Conservation (phyloP, 805 yeast genomes). For the Kluyveromyces aestuarii region DNA sequence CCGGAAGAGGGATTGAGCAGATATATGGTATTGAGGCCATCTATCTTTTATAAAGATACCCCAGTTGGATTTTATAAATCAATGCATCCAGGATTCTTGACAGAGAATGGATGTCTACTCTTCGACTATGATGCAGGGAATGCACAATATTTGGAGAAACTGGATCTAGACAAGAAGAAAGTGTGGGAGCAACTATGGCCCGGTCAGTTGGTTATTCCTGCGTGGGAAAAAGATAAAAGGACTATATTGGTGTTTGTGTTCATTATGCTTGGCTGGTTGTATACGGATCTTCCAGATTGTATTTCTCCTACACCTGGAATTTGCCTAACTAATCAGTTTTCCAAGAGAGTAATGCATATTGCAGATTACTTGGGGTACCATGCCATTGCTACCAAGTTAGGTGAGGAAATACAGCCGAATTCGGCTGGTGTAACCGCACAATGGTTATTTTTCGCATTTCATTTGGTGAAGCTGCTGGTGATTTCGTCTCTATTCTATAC, state of each 20-base stretch:
- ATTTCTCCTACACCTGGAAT: constrained; percentile 90
- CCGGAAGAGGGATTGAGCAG: constrained; percentile 37
- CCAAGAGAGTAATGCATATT: constrained; percentile 26
- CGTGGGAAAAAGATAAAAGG: constrained; percentile 20
- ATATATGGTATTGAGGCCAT: constrained; percentile 63
- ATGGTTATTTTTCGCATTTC: constrained; percentile 62
- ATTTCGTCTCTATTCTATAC: constrained; percentile 50
- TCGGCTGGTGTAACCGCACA: constrained; percentile 42
- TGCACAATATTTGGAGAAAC: constrained; percentile 35
- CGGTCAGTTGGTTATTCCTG: constrained; percentile 62
- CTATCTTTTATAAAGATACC: constrained; percentile 52
- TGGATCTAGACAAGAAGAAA: constrained; percentile 40
- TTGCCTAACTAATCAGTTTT: constrained; percentile 58
- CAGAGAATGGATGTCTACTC: constrained; percentile 73
- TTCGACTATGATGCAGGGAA: constrained; percentile 52
- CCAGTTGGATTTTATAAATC: constrained; percentile 64
- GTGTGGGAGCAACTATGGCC: constrained; percentile 69
- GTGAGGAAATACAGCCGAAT: constrained; percentile 39
- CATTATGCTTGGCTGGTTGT: constrained; percentile 61
- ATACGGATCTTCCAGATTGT: constrained; percentile 85
- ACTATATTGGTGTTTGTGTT: constrained; percentile 10
- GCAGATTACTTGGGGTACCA: constrained; percentile 30
- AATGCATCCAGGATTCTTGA: constrained; percentile 58
- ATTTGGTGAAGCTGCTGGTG: constrained; percentile 49
- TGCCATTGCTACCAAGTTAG: constrained; percentile 37